Evolutionary conservation across 2,329 filamentous ascomycete species (phyloP).

Genomic region (Trichoderma sp.): DNA sequence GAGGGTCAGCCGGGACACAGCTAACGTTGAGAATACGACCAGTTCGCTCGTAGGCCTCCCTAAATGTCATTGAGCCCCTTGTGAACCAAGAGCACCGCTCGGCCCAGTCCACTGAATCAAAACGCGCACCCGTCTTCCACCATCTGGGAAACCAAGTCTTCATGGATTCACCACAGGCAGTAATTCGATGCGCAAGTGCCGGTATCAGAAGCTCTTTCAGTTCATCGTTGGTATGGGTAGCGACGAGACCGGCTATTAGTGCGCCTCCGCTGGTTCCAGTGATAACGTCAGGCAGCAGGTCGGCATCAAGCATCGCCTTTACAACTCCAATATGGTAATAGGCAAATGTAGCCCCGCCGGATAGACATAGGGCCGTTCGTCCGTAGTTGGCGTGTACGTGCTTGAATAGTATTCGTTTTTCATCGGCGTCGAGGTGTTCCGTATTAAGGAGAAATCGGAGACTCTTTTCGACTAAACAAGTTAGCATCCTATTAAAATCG

Average conservation of each 20-base stretch:
- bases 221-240: conserved; percentile 89
- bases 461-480: conserved; percentile 57
- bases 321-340: conserved; percentile 97
- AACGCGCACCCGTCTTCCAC: conserved; percentile 91
- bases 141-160: conserved; percentile 77
- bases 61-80: conserved; percentile 87
- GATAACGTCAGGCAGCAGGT: conserved; percentile 87
- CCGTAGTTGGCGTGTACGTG: conserved; percentile 89
- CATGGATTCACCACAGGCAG: conserved; percentile 77
- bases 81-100: conserved; percentile 85
- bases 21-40: conserved; percentile 94
- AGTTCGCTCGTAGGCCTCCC: conserved; percentile 90
- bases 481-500: not conserved
- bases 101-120: conserved; percentile 93
- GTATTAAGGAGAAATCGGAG: conserved; percentile 70
- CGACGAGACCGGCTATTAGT: conserved; percentile 81
- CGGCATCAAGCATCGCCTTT: conserved; percentile 83
- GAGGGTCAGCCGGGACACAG: conserved; percentile 92
- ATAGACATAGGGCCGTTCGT: conserved; percentile 87
- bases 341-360: conserved; percentile 89
- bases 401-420: conserved; percentile 82
- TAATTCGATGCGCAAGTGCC: conserved; percentile 81
- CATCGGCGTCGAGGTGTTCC: conserved; percentile 65
- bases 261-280: conserved; percentile 96
- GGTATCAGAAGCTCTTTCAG: conserved; percentile 82